phyloP scores from a whole-genome alignment of 495 filamentous ascomycete genomes.

The Cercophora scortea region DNA sequence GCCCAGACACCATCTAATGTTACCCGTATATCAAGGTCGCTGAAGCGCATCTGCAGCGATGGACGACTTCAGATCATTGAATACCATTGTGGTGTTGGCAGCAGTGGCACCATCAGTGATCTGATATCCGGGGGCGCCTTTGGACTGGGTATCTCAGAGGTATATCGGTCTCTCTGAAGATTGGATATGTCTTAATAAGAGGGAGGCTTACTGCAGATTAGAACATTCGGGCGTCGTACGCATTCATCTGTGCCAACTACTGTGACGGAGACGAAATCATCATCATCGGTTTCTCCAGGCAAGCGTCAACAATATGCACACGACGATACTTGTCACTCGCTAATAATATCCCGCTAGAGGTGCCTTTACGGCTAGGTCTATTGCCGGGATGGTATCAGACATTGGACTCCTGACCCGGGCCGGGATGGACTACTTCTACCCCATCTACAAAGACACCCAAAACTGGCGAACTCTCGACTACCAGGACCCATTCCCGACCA shows the following conservation, averaged over 20 bases:
- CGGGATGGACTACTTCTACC: constrained; percentile 56
- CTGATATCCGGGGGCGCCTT: constrained; percentile 42
- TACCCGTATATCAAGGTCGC: constrained; percentile 38
- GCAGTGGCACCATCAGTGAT: constrained; percentile 34
- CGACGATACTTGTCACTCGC: not conserved
- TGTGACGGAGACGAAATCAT: constrained; percentile 61
- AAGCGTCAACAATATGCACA: too few relatives aligned
- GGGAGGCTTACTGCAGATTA: constrained; percentile 15
- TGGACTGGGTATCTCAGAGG: constrained; percentile 34
- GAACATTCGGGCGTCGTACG: constrained; percentile 61
- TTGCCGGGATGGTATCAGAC: constrained; percentile 53
- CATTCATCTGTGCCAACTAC: constrained; percentile 61
- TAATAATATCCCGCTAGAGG: constrained; percentile 33
- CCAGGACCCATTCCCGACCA: constrained; percentile 45
- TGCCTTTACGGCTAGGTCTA: constrained; percentile 62
- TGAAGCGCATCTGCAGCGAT: constrained; percentile 26
- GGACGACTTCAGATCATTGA: constrained; percentile 37
- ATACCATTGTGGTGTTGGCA: constrained; percentile 46
- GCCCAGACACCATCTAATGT: constrained; percentile 42
- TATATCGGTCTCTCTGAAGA: not conserved
- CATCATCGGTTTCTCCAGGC: constrained; percentile 58
- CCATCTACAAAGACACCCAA: constrained; percentile 57
- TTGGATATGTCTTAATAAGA: not conserved
- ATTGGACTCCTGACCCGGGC: constrained; percentile 57
- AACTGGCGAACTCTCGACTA: constrained; percentile 46